Evolutionary conservation across 495 filamentous ascomycete species (phyloP), one percentile per base, ranked within the genome.

Genomic region (Neurospora africana): DNA sequence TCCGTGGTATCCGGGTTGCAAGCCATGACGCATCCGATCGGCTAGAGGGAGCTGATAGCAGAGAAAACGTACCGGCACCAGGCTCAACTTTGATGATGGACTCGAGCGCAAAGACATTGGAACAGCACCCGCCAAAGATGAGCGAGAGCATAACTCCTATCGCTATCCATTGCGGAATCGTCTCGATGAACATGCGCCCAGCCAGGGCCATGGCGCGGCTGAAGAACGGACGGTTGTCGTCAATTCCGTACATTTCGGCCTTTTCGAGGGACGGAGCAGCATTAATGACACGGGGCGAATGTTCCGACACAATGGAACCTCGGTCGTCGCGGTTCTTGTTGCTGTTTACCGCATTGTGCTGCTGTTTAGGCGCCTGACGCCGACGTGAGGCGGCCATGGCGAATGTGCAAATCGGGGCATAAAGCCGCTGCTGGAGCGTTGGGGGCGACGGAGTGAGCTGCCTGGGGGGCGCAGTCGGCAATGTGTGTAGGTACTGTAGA

Each of bases 71-170:
- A 88, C 87, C 88, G 75, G 85, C 87, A 39, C 87, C 86, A 68
- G 89, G 87, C 78, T 91, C 88, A 77, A 89, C 82, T 92, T 97
- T 97, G 77, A 99, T 89, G 76, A 99, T 97, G 27, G 93, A 93
- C 80, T 99, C 95, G 47, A 99, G 89, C 9, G 94, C 92, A 83
- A 97, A 98, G 37, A 99, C 95, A 85, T 98, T 99, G 38, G 94
- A 93, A 85, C 95, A 99, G 79, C 95, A 99, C 41, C 95, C 95
- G 44, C 96, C 95, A 79, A 99, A 97, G 68, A 99, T 99, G 71
- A 98, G 84, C 30, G 85, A 88, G n/a, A 93, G 83, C 85, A 97
- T 95, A 74, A 90, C 85, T 37, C 87, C 82, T 58, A 90, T 84
- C 71, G 87, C 87, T 9, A 92, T 82, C 90, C 90, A 91, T 76